These are phyloP conservation scores for Botryotinia convoluta DNA, from an alignment of 2,329 filamentous ascomycete genomes.

Conservation along the genomic window DNA sequence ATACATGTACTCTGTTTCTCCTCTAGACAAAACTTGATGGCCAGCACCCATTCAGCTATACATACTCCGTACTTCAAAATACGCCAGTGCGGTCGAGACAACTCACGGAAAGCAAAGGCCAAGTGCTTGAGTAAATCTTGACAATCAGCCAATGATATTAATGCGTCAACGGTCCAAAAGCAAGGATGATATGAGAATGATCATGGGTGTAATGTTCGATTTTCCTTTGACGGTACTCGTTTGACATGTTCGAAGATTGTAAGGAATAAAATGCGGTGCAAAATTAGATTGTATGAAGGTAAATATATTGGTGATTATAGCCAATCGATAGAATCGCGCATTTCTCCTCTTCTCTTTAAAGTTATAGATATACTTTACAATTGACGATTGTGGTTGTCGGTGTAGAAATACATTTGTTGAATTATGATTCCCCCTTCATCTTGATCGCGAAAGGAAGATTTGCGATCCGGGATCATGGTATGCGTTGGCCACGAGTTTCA, in stretches of 20 bases:
- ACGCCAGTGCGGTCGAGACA: slow-evolving; percentile 32
- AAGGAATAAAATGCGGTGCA: neutral
- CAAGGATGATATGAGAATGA: slow-evolving; percentile 27
- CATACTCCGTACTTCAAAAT: slow-evolving; percentile 1
- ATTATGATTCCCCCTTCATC: slow-evolving; percentile 12
- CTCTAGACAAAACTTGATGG: slow-evolving; percentile 2
- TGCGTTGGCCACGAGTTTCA: slow-evolving; percentile 39
- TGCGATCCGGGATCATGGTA: slow-evolving; percentile 34
- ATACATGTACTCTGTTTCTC: neutral
- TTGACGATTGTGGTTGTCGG: neutral
- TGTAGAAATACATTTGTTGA: neutral
- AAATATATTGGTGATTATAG: neutral
- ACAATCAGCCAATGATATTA: slow-evolving; percentile 32
- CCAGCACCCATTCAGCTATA: slow-evolving; percentile 15
- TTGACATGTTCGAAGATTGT: neutral
- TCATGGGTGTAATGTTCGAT: slow-evolving; percentile 22
- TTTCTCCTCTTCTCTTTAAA: neutral
- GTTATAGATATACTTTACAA: neutral
- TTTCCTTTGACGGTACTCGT: slow-evolving; percentile 23
- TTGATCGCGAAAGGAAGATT: slow-evolving; percentile 21
- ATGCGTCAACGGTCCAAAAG: slow-evolving; percentile 33
- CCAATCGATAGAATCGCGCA: slow-evolving; percentile 1
- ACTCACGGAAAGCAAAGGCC: slow-evolving; percentile 33
- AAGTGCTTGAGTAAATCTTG: slow-evolving; percentile 34
- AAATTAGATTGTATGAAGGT: neutral